Conservation (phyloP, 148 eudicot species). For the Linanthus parryae region DNA sequence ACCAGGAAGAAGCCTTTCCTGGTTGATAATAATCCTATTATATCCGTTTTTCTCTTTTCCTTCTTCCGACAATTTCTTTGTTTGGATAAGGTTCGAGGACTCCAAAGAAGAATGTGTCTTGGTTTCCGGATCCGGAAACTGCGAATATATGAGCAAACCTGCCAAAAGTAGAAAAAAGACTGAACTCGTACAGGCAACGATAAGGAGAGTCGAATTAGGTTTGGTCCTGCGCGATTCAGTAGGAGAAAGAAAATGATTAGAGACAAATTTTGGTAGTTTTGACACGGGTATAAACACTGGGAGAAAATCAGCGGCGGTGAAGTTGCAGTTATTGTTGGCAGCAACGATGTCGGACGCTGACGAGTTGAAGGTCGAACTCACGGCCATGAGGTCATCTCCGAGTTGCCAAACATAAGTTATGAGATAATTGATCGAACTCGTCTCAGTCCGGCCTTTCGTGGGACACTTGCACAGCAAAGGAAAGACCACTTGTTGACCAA, state of each 20-base stretch:
- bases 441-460: conserved; percentile 1
- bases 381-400: conserved; percentile 17
- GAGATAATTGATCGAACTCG: conserved; percentile 18
- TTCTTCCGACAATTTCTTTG: conserved; percentile 11
- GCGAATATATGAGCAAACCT: conserved; percentile 2
- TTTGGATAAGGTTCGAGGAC: conserved; percentile 13
- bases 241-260: conserved; percentile 11
- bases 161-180: conserved; percentile 15
- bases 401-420: conserved; percentile 35
- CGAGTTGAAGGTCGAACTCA: conserved; percentile 24
- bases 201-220: background rate
- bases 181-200: conserved; percentile 4
- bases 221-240: background rate
- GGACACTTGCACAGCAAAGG: conserved; percentile 38
- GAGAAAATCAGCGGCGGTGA: conserved; percentile 24
- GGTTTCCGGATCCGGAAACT: conserved; percentile 8
- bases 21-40: conserved; percentile 14
- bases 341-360: conserved; percentile 12
- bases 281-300: conserved; percentile 30
- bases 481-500: conserved; percentile 19
- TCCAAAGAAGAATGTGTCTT: conserved; percentile 17
- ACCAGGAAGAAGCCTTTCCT: conserved; percentile 27
- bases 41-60: too few relatives aligned
- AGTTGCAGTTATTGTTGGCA: conserved; percentile 25
- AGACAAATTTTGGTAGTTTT: conserved; percentile 11